Conservation (phyloP, 139 green algal species). For the Picochlorum sp. region DNA sequence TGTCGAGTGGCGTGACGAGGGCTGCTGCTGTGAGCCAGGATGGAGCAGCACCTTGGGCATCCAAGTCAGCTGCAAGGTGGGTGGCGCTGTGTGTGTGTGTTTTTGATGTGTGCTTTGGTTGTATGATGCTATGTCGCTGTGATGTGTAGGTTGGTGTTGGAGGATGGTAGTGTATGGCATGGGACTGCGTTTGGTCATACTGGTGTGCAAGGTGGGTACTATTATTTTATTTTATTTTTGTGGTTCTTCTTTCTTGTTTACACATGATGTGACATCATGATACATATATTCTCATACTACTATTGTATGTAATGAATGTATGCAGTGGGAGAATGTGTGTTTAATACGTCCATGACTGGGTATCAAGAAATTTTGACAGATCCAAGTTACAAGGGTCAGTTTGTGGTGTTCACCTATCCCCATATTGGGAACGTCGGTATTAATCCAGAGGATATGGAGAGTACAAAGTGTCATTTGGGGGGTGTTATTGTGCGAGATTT, state of each 20-base stretch:
- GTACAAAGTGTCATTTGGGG: constrained; percentile 66
- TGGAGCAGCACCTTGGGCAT: constrained; percentile 5
- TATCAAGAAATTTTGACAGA: constrained; percentile 97
- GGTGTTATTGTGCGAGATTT: constrained; percentile 81
- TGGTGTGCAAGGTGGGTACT: constrained; percentile 49
- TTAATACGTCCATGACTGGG: constrained; percentile 93
- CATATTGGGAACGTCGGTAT: constrained; percentile 98
- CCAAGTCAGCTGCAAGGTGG: constrained; percentile 12
- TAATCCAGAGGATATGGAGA: constrained; percentile 90
- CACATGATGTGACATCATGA: not conserved
- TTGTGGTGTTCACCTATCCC: constrained; percentile 92
- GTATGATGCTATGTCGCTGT: not conserved
- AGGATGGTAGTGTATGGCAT: constrained; percentile 87
- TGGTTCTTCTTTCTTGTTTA: not conserved
- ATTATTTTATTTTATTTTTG: not conserved
- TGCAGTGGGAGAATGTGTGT: constrained; percentile 79
- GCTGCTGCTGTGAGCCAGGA: not conserved
- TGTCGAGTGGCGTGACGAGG: not conserved
- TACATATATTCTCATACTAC: not conserved
- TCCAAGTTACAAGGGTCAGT: constrained; percentile 94
- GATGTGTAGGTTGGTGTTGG: constrained; percentile 70
- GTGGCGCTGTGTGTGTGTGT: not conserved
- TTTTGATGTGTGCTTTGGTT: not conserved
- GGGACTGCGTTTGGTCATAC: constrained; percentile 77
- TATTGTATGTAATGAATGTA: not conserved